A percentile compares a stretch with the other conserved stretches of the same genome.
Conservation (phyloP, 106 monocot genomes). For the Posidonia australis region DNA sequence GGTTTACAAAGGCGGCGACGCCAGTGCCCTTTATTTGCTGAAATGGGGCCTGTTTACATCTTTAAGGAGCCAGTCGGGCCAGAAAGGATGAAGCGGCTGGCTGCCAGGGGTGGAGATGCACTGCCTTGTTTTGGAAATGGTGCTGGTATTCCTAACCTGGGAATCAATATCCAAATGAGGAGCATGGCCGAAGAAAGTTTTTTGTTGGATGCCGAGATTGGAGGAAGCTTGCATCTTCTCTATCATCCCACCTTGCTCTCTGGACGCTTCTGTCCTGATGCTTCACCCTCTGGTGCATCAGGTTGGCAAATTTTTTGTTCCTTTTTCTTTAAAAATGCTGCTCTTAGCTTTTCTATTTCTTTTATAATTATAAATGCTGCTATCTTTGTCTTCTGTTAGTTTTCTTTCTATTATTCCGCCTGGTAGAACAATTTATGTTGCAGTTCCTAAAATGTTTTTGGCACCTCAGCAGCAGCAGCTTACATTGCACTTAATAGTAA, state of each 20-base stretch:
- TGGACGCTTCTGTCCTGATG: conserved; percentile 78
- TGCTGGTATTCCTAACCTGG: conserved; percentile 56
- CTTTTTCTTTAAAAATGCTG: not conserved
- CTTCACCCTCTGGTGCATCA: conserved; percentile 86
- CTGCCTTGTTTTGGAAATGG: conserved; percentile 78
- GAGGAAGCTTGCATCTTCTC: conserved; percentile 65
- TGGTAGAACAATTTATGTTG: not conserved
- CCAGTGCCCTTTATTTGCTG: conserved; percentile 89
- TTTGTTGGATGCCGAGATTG: conserved; percentile 64
- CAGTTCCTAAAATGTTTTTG: not conserved
- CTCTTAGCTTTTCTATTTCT: not conserved
- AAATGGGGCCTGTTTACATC: conserved; percentile 93
- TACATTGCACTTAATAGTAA: too few relatives aligned
- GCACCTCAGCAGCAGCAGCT: not conserved
- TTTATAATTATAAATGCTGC: too few relatives aligned
- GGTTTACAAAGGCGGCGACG: conserved; percentile 62
- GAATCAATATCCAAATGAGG: conserved; percentile 42
- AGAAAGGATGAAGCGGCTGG: conserved; percentile 67
- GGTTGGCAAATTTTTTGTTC: conserved; percentile 32
- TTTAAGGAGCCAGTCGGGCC: conserved; percentile 88
- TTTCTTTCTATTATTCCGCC: not conserved
- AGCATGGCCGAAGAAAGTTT: conserved; percentile 68
- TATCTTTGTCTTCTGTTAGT: too few relatives aligned
- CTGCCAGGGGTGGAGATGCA: conserved; percentile 69
- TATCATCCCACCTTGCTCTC: conserved; percentile 82